Percentiles rank a stretch among this genome's conserved stretches.
These are phyloP conservation scores for Geosmithia flava DNA, from an alignment of 2,329 filamentous ascomycete genomes.

Conservation along the genomic window DNA sequence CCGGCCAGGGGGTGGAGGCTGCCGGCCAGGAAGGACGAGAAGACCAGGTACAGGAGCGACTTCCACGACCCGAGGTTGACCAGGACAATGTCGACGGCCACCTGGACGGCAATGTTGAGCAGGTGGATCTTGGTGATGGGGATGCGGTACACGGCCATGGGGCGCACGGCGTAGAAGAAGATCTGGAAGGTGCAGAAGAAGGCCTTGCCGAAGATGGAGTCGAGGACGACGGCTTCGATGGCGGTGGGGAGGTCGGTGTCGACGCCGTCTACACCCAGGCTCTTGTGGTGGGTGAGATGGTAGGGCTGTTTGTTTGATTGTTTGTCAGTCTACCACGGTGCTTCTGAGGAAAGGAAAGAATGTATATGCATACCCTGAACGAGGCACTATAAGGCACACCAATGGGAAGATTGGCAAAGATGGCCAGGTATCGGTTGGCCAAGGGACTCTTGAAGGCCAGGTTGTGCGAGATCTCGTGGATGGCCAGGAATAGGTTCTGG, in stretches of 20 bases:
- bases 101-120: conserved; percentile 67
- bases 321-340: background rate
- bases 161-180: conserved; percentile 92
- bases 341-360: background rate
- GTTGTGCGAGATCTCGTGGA: conserved; percentile 98
- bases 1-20: conserved; percentile 88
- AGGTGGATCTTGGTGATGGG: conserved; percentile 78
- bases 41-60: conserved; percentile 68
- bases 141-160: conserved; percentile 86
- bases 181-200: conserved; percentile 99
- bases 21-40: conserved; percentile 87
- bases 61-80: conserved; percentile 47
- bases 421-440: conserved; percentile 75
- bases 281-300: conserved; percentile 98
- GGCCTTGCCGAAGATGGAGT: conserved; percentile 90
- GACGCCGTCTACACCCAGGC: conserved; percentile 86
- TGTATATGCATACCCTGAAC: conserved; percentile 54
- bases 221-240: conserved; percentile 81
- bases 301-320: conserved; percentile 51
- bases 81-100: conserved; percentile 64
- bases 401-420: conserved; percentile 92
- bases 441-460: conserved; percentile 74
- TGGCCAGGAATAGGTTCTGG: conserved; percentile 96
- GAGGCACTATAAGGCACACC: conserved; percentile 92
- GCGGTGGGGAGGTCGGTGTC: conserved; percentile 93